Evolutionary conservation across 495 filamentous ascomycete genomes (phyloP).

Genomic region (Halenospora varia): DNA sequence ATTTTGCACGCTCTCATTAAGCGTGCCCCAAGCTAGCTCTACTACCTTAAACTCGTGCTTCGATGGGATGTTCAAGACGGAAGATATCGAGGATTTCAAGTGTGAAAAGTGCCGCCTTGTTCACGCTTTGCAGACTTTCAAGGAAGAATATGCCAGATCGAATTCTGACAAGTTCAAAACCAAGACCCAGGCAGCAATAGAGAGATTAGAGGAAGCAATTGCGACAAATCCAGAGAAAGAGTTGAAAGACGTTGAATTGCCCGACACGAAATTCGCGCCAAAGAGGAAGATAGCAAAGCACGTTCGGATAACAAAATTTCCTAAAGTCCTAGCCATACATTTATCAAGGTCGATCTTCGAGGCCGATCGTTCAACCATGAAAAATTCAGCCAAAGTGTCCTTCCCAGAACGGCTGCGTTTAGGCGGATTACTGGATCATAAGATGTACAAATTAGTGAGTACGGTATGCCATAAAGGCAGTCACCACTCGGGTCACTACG

Average conservation of each 20-base stretch:
- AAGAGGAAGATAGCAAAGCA: constrained; percentile 81
- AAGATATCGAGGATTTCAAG: constrained; percentile 94
- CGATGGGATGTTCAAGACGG: constrained; percentile 88
- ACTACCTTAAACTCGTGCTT: constrained; percentile 63
- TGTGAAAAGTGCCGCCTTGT: constrained; percentile 90
- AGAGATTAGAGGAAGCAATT: constrained; percentile 55
- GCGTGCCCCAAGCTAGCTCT: constrained; percentile 69
- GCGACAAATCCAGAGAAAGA: constrained; percentile 69
- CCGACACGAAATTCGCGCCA: constrained; percentile 66
- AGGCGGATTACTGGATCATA: constrained; percentile 72
- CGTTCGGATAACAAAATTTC: constrained; percentile 79
- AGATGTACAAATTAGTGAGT: constrained; percentile 78
- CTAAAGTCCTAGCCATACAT: constrained; percentile 86
- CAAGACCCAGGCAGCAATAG: constrained; percentile 52
- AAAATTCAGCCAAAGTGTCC: constrained; percentile 88
- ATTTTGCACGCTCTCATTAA: constrained; percentile 89
- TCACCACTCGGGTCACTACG: constrained; percentile 95
- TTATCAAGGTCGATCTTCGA: constrained; percentile 91
- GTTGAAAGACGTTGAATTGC: constrained; percentile 66
- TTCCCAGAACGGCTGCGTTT: constrained; percentile 84
- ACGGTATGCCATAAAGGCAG: constrained; percentile 94
- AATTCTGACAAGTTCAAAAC: constrained; percentile 34
- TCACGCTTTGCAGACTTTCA: constrained; percentile 58
- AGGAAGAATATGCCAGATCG: constrained; percentile 40
- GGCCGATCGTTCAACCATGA: constrained; percentile 64